These are phyloP conservation scores for Rhynchospora pubera DNA, from an alignment of 176 grass and related monocot genomes.

Conservation along the genomic window DNA sequence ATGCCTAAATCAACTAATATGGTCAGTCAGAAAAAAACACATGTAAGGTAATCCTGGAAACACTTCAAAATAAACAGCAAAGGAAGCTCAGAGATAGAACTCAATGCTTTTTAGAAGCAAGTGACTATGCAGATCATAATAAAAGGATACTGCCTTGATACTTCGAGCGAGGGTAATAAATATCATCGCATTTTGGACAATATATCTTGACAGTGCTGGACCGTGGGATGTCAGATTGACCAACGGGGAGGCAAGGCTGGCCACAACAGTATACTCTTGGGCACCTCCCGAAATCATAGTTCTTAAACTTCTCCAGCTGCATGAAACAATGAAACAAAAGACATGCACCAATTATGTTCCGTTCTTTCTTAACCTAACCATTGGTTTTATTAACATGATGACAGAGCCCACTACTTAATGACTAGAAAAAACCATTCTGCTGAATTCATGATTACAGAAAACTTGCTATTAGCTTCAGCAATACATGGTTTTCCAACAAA, in stretches of 20 bases:
- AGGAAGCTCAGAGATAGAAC: not conserved
- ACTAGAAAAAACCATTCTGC: not conserved
- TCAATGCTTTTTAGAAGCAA: not conserved
- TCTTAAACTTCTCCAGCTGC: constrained; percentile 96
- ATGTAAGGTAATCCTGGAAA: not conserved
- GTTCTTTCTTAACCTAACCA: too few relatives aligned
- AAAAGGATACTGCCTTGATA: constrained; percentile 99
- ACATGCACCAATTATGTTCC: not conserved
- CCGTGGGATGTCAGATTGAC: constrained; percentile 86
- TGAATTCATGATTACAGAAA: not conserved
- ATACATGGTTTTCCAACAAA: not conserved
- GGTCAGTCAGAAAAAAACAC: not conserved
- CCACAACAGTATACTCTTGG: constrained; percentile 91
- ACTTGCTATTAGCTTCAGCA: not conserved
- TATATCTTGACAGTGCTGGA: constrained; percentile 92
- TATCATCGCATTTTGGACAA: constrained; percentile 96
- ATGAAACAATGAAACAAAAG: constrained; percentile 24
- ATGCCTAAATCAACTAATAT: not conserved
- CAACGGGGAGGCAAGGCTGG: constrained; percentile 89
- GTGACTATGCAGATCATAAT: not conserved
- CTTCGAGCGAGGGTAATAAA: constrained; percentile 90
- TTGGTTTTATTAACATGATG: not conserved
- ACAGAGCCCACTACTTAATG: not conserved
- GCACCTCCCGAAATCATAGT: constrained; percentile 96
- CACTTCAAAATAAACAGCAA: not conserved